phyloP scores from a whole-genome alignment of 306 rosid genomes.

The Prunus campanulata region DNA sequence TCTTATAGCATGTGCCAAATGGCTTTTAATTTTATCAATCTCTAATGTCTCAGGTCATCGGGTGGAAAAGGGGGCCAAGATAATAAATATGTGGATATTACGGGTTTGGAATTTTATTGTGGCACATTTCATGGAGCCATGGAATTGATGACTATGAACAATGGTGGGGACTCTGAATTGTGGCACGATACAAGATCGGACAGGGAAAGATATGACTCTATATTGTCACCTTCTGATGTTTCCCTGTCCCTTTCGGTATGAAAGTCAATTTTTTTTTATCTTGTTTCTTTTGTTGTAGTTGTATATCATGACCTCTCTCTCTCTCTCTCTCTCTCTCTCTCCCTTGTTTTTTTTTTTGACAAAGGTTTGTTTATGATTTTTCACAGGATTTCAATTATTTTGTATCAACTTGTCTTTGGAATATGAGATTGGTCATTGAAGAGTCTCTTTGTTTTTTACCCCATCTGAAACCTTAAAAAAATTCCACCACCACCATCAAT shows the following conservation, averaged over 20 bases:
- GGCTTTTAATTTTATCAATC: conserved; percentile 21
- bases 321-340: neutral
- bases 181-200: conserved; percentile 26
- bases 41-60: conserved; percentile 50
- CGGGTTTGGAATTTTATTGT: conserved; percentile 79
- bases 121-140: conserved; percentile 41
- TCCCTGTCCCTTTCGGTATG: conserved; percentile 73
- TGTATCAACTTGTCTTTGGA: neutral
- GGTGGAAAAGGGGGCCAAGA: conserved; percentile 56
- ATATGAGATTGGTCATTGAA: neutral
- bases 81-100: conserved; percentile 65
- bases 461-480: too few species aligned
- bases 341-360: neutral
- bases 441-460: neutral
- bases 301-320: neutral
- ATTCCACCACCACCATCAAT: too few species aligned
- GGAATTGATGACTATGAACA: conserved; percentile 42
- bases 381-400: neutral
- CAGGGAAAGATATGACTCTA: conserved; percentile 43
- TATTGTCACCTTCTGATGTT: conserved; percentile 81
- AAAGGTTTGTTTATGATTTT: neutral
- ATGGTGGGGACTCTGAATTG: conserved; percentile 27
- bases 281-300: neutral
- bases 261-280: conserved; percentile 4
- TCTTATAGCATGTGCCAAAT: conserved; percentile 1